Evolutionary conservation across 179 eudicot genomes (phyloP).

Genomic region (Sideroxylon spinosum): DNA sequence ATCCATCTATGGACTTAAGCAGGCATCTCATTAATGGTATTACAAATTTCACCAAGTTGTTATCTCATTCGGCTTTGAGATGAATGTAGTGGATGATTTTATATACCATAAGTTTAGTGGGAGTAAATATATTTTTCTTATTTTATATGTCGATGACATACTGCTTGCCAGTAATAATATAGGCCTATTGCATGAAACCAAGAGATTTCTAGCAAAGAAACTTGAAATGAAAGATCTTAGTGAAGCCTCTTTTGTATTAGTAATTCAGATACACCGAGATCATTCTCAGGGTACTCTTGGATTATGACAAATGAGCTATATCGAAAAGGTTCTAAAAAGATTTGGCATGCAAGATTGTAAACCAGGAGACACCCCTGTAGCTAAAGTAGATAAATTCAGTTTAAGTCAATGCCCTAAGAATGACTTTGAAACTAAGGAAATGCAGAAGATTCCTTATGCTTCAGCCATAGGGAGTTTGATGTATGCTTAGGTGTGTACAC

Average conservation of each 20-base stretch:
- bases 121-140: constrained; percentile 12
- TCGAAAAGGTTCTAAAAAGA: constrained; percentile 4
- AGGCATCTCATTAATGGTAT: background rate
- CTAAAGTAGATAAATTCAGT: constrained; percentile 5
- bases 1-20: background rate
- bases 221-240: constrained; percentile 19
- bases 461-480: background rate
- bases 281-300: constrained; percentile 9
- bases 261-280: background rate
- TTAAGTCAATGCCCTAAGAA: constrained; percentile 2
- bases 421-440: background rate
- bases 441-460: constrained; percentile 1
- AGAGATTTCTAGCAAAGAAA: background rate
- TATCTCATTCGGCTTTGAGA: constrained; percentile 7
- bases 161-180: constrained; percentile 3
- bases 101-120: constrained; percentile 15
- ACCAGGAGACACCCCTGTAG: background rate
- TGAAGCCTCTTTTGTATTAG: constrained; percentile 16
- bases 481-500: background rate
- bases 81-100: constrained; percentile 1
- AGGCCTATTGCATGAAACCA: constrained; percentile 10
- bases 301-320: constrained; percentile 9
- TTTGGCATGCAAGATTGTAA: constrained; percentile 6
- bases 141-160: constrained; percentile 15
- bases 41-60: background rate